Evolutionary conservation across 352 stramenopile genomes (phyloP).

Genomic region (Pythium chondricola): DNA sequence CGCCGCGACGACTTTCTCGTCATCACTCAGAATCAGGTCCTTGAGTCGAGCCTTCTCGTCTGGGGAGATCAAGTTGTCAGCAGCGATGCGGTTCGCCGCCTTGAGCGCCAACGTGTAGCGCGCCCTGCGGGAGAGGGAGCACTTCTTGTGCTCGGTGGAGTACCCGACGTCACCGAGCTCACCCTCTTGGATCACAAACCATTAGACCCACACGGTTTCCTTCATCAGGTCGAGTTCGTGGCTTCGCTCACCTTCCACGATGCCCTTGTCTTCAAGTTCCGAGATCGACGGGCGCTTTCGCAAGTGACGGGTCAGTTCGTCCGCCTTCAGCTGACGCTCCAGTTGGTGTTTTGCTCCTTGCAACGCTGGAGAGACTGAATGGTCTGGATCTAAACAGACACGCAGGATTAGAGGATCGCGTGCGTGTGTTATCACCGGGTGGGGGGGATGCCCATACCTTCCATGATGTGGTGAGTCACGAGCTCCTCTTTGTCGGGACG

Average conservation of each 20-base stretch:
- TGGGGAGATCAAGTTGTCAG: conserved; percentile 73
- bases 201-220: neutral
- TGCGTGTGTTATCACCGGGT: neutral
- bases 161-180: conserved; percentile 44
- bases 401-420: neutral
- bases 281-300: conserved; percentile 59
- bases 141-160: conserved; percentile 28
- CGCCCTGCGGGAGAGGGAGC: conserved; percentile 46
- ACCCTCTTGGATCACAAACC: conserved; percentile 30
- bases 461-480: conserved; percentile 64
- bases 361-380: conserved; percentile 46
- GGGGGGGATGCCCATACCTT: conserved; percentile 28
- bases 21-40: conserved; percentile 76
- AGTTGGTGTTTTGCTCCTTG: conserved; percentile 70
- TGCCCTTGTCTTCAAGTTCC: conserved; percentile 73
- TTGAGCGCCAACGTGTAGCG: conserved; percentile 80
- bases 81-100: conserved; percentile 64
- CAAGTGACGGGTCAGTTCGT: conserved; percentile 61
- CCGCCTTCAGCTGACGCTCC: conserved; percentile 62
- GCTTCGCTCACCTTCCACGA: conserved; percentile 55
- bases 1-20: conserved; percentile 68
- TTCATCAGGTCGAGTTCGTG: conserved; percentile 2
- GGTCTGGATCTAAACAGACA: conserved; percentile 25
- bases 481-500: conserved; percentile 75
- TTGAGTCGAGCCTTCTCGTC: conserved; percentile 77